Percentiles rank a stretch among this genome's conserved stretches.
phyloP scores from a whole-genome alignment of 352 stramenopile genomes.

The Pythium biforme region DNA sequence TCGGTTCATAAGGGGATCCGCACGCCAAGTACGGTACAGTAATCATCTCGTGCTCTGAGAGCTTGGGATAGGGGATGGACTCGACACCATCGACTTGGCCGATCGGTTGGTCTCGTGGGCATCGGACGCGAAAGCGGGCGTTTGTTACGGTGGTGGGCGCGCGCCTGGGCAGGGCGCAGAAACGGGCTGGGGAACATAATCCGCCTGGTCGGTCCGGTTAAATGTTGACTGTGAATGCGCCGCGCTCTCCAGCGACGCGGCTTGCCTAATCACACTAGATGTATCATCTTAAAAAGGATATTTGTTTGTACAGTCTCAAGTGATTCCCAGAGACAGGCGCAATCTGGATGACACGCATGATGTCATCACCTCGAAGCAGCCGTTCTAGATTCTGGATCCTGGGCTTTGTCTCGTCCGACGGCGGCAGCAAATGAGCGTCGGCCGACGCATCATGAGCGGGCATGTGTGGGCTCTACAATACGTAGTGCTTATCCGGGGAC shows the following conservation, averaged over 20 bases:
- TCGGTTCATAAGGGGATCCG: background rate
- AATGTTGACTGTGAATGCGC: background rate
- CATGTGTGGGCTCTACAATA: no score
- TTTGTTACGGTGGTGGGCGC: no score
- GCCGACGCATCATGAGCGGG: constrained; percentile 3
- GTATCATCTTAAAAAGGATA: constrained; percentile 2
- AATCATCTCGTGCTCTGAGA: constrained; percentile 16
- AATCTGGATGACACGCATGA: constrained; percentile 25
- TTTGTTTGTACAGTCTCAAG: background rate
- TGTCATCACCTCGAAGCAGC: constrained; percentile 28
- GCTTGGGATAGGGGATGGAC: constrained; percentile 1
- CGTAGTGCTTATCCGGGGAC: no score
- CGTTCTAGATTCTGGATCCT: constrained; percentile 15
- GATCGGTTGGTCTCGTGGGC: constrained; percentile 3
- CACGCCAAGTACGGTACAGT: background rate
- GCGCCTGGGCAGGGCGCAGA: background rate
- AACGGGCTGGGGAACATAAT: background rate
- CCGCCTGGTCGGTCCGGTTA: no score
- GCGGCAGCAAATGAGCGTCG: constrained; percentile 8
- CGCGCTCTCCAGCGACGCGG: background rate
- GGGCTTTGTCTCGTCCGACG: background rate
- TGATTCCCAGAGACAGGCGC: constrained; percentile 12
- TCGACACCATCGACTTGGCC: background rate
- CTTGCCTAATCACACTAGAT: background rate
- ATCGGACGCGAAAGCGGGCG: background rate